Percentiles rank a stretch among this genome's conserved stretches.
phyloP scores from a whole-genome alignment of 805 yeast species.

The Yueomyces sinensis region DNA sequence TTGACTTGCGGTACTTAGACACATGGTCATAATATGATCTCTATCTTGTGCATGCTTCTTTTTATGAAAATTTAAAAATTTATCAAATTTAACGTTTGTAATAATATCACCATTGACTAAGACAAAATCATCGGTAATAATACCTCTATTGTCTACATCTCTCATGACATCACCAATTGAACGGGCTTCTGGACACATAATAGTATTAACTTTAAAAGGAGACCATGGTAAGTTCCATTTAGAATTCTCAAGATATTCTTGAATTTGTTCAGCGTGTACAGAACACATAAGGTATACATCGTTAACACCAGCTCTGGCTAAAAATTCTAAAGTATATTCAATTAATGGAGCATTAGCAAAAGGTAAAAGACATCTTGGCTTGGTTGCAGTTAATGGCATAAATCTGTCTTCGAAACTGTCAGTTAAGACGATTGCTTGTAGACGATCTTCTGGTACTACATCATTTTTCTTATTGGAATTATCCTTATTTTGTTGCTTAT shows the following conservation, averaged over 20 bases:
- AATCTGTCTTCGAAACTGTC: conserved; percentile 89
- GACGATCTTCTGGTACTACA: conserved; percentile 51
- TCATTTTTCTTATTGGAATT: conserved; percentile 34
- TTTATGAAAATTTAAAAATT: conserved; percentile 62
- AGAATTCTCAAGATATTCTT: conserved; percentile 60
- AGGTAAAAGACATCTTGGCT: conserved; percentile 86
- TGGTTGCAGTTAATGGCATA: conserved; percentile 77
- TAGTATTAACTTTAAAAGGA: conserved; percentile 69
- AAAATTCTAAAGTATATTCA: conserved; percentile 88
- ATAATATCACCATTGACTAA: conserved; percentile 90
- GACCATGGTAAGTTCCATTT: conserved; percentile 59
- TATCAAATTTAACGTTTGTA: conserved; percentile 73
- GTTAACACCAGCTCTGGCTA: conserved; percentile 79
- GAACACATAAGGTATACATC: conserved; percentile 88
- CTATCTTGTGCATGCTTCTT: conserved; percentile 61
- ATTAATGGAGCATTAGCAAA: conserved; percentile 87
- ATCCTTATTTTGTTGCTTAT: conserved; percentile 21
- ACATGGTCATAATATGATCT: conserved; percentile 92
- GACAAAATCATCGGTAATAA: conserved; percentile 81
- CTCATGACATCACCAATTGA: conserved; percentile 97
- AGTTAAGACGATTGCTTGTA: conserved; percentile 89
- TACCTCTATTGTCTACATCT: conserved; percentile 81
- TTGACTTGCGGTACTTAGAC: conserved; percentile 72
- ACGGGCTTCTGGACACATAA: conserved; percentile 73
- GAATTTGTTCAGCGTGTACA: conserved; percentile 80